Evolutionary conservation across 2,329 filamentous ascomycete genomes (phyloP).

Genomic region (Coniochaeta pulveracea): DNA sequence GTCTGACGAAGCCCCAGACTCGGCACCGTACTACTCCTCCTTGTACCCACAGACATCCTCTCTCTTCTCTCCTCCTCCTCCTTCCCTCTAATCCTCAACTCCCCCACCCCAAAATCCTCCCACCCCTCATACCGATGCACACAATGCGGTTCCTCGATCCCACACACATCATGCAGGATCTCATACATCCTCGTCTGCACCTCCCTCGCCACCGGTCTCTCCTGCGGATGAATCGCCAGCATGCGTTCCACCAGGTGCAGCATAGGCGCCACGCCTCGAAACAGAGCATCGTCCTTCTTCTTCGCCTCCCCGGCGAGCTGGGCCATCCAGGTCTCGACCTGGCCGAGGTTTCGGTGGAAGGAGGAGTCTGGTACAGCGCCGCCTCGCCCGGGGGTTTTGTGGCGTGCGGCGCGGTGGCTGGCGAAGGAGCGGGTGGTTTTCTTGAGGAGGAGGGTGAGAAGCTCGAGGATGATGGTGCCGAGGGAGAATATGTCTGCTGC

Average conservation of each 20-base stretch:
- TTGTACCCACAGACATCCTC: constrained; percentile 17
- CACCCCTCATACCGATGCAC: constrained; percentile 31
- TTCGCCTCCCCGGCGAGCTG: constrained; percentile 46
- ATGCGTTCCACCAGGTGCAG: constrained; percentile 42
- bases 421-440: constrained; percentile 55
- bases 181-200: constrained; percentile 41
- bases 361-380: constrained; percentile 56
- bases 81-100: constrained; percentile 12
- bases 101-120: constrained; percentile 10
- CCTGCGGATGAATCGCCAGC: constrained; percentile 37
- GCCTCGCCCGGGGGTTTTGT: constrained; percentile 45
- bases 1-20: constrained; percentile 13
- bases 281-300: constrained; percentile 27
- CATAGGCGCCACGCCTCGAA: constrained; percentile 39
- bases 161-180: constrained; percentile 33
- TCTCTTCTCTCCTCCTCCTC: constrained; percentile 2
- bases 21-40: constrained; percentile 17
- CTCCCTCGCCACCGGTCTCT: constrained; percentile 39
- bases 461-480: constrained; percentile 61
- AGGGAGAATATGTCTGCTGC: constrained; percentile 63
- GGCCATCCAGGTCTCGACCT: constrained; percentile 58
- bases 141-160: constrained; percentile 39
- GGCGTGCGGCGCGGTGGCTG: constrained; percentile 53
- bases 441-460: constrained; percentile 58
- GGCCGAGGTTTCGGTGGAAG: constrained; percentile 60